phyloP scores from a whole-genome alignment of 2,329 filamentous ascomycete species.

The Clarireedia monteithiana region DNA sequence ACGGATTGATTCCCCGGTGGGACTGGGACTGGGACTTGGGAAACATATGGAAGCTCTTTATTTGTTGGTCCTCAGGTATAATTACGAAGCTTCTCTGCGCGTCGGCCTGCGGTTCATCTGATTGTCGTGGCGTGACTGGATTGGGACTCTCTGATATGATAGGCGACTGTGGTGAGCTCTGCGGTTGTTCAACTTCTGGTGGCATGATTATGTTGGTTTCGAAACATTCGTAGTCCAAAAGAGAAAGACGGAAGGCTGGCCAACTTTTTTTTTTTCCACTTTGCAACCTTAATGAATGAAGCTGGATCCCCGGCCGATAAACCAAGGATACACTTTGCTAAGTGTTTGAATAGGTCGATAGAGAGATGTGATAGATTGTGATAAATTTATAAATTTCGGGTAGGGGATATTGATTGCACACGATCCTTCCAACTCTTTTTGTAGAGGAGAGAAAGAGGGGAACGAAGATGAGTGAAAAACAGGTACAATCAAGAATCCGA shows the following conservation, averaged over 20 bases:
- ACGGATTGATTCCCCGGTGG: conserved; percentile 52
- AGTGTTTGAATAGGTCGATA: neutral
- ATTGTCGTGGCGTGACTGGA: conserved; percentile 9
- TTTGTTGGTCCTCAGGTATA: conserved; percentile 19
- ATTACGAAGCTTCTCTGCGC: conserved; percentile 18
- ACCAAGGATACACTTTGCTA: neutral
- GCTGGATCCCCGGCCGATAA: neutral
- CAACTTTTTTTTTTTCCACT: neutral
- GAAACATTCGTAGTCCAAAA: neutral
- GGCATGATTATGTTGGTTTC: conserved; percentile 3
- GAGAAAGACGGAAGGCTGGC: neutral
- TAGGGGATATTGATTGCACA: too few relatives aligned
- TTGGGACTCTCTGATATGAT: conserved; percentile 16
- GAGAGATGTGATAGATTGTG: neutral
- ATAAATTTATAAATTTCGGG: neutral
- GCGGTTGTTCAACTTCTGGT: neutral
- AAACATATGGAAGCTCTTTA: conserved; percentile 9
- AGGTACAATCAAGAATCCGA: neutral
- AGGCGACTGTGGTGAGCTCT: conserved; percentile 5
- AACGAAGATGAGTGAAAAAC: neutral
- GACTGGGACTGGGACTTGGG: conserved; percentile 37
- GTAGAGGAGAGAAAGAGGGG: neutral
- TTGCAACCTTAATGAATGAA: neutral
- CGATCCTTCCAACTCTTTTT: too few relatives aligned
- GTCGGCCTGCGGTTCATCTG: conserved; percentile 3